Base-by-base conservation (phyloP, 768 basidiomycete species). In the Artomyces pyxidatus region DNA sequence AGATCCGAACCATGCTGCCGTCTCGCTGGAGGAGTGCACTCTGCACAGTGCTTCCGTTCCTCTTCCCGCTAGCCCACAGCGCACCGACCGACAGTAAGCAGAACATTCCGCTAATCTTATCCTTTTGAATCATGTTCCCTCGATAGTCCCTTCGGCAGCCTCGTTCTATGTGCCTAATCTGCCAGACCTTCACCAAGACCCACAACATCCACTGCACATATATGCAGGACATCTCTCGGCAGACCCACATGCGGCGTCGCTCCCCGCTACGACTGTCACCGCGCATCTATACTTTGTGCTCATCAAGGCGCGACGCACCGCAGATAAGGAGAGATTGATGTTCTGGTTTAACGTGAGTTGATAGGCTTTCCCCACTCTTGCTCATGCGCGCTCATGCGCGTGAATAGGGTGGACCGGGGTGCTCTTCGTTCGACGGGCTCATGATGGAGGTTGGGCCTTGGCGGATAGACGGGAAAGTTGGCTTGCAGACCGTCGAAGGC, bases 391-490 rank as follows among this genome's bases (percentile, higher is more conserved):
- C 28, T 42, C 17, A 29, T 48, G 30, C 5, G 27, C 30, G 44
- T 26, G 14, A 37, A 10, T 39, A 94, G 90, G 93, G 92, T 17
- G 95, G 95, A 1, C 95, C 95, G 17, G 96, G 96, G 25, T 98
- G 96, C 65, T 96, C 93, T 0, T 92, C 89, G 1, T 97, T 98
- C 62, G 95, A 98, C 59, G 95, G 95, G 2, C 75, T 93, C 16
- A 86, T 98, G 85, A 94, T 98, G 91, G 95, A 98, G 59, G 74
- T 94, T n/a, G 95, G 95, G 0, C 94, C 95, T 4, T 95, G 91
- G 80, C 78, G 78, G 55, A 68, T 84, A 66, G 85, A 90, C 59
- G 76, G 80, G 45, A 70, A 80, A 14, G 82, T 87, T 48, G 77
- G 83, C 3, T 76, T 94, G 53, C 78, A 77, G 58, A 75, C 80